A percentile compares a stretch with the other conserved stretches of the same genome.
Evolutionary conservation across 2,329 filamentous ascomycete genomes (phyloP).

Genomic region (Chaetomiaceae sp.): DNA sequence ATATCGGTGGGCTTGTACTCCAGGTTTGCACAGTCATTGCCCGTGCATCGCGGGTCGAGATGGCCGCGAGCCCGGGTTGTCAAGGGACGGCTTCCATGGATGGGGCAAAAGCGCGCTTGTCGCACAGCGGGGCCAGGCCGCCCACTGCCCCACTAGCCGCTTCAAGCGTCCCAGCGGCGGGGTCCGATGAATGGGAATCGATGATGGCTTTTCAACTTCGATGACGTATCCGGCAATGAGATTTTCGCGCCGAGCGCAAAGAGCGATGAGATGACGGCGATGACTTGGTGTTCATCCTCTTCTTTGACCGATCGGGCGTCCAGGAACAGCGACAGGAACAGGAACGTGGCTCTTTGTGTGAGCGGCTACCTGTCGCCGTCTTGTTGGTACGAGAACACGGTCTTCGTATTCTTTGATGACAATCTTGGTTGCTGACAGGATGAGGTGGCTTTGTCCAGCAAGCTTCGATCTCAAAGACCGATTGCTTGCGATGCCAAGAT

Average conservation of each 20-base stretch:
- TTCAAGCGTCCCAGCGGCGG: too few species aligned
- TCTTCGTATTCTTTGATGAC: slow-evolving; percentile 9
- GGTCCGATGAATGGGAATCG: too few species aligned
- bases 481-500: too few species aligned
- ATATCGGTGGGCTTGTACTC: neutral
- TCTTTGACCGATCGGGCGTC: neutral
- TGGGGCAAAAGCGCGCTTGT: too few species aligned
- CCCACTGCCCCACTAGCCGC: too few species aligned
- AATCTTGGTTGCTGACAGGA: neutral
- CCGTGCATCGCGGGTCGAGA: neutral
- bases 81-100: neutral
- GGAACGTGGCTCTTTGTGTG: neutral
- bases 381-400: slow-evolving; percentile 1
- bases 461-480: neutral
- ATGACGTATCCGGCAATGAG: slow-evolving; percentile 8
- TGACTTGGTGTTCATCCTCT: neutral
- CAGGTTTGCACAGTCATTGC: neutral
- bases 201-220: neutral
- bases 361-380: slow-evolving; percentile 1
- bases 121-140: too few species aligned
- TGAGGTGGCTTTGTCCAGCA: slow-evolving; percentile 8
- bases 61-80: neutral
- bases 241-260: neutral
- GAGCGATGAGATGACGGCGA: neutral
- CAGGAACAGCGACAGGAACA: neutral